Conservation (phyloP, 1,284 basidiomycete genomes). For the Pholiota adiposa region DNA sequence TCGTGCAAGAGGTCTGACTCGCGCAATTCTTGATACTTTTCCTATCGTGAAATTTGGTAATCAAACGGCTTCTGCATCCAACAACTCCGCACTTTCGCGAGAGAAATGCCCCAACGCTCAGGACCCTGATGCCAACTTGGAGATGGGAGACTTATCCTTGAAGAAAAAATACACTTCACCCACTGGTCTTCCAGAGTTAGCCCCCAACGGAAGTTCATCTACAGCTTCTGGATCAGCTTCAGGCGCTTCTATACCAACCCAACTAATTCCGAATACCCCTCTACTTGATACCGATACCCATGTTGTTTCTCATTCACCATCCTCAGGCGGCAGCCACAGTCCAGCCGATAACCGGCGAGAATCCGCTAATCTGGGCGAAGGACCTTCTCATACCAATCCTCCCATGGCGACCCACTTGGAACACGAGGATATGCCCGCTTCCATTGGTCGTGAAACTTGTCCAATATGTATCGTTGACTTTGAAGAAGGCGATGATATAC, state of each 20-base stretch:
- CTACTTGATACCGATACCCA: conserved; percentile 1
- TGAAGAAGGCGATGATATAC: conserved; percentile 88
- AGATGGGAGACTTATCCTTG: conserved; percentile 8
- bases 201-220: not conserved
- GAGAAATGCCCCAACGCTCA: conserved; percentile 34
- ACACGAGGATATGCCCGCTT: conserved; percentile 53
- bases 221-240: not conserved
- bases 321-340: conserved; percentile 2
- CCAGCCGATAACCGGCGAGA: not conserved
- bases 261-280: not conserved
- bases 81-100: not conserved
- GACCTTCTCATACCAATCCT: conserved; percentile 11
- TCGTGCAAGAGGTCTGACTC: conserved; percentile 79
- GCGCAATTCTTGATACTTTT: conserved; percentile 93
- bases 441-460: conserved; percentile 83
- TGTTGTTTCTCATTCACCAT: not conserved
- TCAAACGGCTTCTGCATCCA: conserved; percentile 7
- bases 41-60: conserved; percentile 86
- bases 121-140: conserved; percentile 4
- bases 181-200: not conserved
- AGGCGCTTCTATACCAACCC: not conserved
- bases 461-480: conserved; percentile 95
- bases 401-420: conserved; percentile 3
- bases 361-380: conserved; percentile 8
- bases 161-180: not conserved